These are phyloP conservation scores for Canariomyces notabilis DNA, from an alignment of 2,329 filamentous ascomycete genomes.

Conservation along the genomic window DNA sequence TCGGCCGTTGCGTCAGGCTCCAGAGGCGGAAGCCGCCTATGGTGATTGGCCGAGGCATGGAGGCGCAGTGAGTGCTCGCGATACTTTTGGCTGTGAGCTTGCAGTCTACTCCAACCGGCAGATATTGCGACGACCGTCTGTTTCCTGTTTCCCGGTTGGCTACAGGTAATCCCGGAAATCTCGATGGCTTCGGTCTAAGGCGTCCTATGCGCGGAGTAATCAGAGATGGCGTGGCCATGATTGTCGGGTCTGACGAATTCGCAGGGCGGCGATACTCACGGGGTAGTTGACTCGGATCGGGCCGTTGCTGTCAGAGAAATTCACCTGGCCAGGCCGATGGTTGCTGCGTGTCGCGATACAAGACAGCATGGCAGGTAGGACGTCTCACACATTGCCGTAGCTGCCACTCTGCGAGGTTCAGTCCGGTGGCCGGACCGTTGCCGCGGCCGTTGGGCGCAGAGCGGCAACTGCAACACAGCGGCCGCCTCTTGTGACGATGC, in stretches of 20 bases:
- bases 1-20: constrained; percentile 27
- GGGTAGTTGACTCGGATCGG: constrained; percentile 15
- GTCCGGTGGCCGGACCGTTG: constrained; percentile 16
- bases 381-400: constrained; percentile 4
- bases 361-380: constrained; percentile 1
- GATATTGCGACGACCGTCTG: constrained; percentile 1
- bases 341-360: not conserved
- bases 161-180: not conserved
- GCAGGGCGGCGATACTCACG: not conserved
- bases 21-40: constrained; percentile 1
- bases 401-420: constrained; percentile 16
- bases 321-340: constrained; percentile 1
- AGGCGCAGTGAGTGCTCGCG: constrained; percentile 3
- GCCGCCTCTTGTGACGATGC: constrained; percentile 30
- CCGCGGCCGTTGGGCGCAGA: constrained; percentile 14
- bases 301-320: constrained; percentile 14
- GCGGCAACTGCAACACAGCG: constrained; percentile 22
- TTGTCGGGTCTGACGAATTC: constrained; percentile 6
- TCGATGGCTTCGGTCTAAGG: not conserved
- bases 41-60: constrained; percentile 18
- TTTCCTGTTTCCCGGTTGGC: constrained; percentile 2
- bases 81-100: constrained; percentile 11
- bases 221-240: constrained; percentile 2
- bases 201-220: not conserved
- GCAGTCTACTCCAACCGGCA: constrained; percentile 9